A percentile compares a stretch with the other conserved stretches of the same genome.
Conservation (phyloP, 495 filamentous ascomycete species). For the Xylona heveae region DNA sequence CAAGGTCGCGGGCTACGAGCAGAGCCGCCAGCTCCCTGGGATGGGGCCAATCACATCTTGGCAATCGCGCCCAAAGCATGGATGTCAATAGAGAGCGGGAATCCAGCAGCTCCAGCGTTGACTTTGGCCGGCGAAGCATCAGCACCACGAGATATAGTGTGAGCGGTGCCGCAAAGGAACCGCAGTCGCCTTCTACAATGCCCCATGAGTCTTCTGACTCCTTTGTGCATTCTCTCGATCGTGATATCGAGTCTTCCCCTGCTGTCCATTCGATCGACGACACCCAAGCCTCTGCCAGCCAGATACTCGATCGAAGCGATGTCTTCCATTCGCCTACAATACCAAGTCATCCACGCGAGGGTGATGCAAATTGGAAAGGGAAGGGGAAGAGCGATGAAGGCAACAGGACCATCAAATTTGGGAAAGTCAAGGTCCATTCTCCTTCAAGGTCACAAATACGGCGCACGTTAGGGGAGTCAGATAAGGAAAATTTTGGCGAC, state of each 20-base stretch:
- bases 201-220: constrained; percentile 56
- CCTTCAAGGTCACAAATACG: constrained; percentile 4
- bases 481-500: no score
- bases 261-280: constrained; percentile 54
- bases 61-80: constrained; percentile 22
- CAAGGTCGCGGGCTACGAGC: constrained; percentile 20
- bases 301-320: constrained; percentile 70
- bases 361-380: constrained; percentile 2
- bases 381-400: constrained; percentile 19
- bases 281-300: constrained; percentile 60
- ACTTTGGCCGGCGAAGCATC: constrained; percentile 26
- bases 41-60: constrained; percentile 17
- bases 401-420: constrained; percentile 17
- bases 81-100: constrained; percentile 19
- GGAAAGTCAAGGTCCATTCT: constrained; percentile 5
- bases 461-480: no score
- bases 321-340: constrained; percentile 79
- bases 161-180: constrained; percentile 13
- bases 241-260: constrained; percentile 44
- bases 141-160: constrained; percentile 30
- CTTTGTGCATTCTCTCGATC: constrained; percentile 49
- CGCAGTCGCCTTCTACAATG: constrained; percentile 21
- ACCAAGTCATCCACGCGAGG: constrained; percentile 15
- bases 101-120: constrained; percentile 18
- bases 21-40: constrained; percentile 23